These are phyloP conservation scores for Neofusicoccum sp. DNA, from an alignment of 2,329 filamentous ascomycete species.

Conservation along the genomic window DNA sequence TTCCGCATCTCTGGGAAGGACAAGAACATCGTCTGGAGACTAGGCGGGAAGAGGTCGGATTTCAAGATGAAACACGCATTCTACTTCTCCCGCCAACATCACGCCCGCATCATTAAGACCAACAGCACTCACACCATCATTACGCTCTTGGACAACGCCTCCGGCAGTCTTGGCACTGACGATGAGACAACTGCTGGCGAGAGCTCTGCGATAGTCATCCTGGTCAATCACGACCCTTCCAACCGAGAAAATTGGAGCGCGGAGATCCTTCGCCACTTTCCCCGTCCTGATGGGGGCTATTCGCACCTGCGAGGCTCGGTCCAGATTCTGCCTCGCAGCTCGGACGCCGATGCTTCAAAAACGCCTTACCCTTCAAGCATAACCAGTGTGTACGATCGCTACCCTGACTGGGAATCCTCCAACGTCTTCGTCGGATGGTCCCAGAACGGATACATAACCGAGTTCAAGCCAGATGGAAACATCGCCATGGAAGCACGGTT, in stretches of 20 bases:
- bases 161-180: conserved; percentile 45
- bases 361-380: background rate
- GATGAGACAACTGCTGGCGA: conserved; percentile 25
- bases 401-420: conserved; percentile 25
- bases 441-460: conserved; percentile 34
- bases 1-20: conserved; percentile 27
- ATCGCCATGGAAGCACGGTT: conserved; percentile 35
- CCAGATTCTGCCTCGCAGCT: conserved; percentile 30
- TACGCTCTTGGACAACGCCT: conserved; percentile 56
- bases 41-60: conserved; percentile 30
- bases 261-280: conserved; percentile 33
- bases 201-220: background rate
- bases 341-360: background rate
- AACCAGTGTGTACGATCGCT: background rate
- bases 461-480: conserved; percentile 30
- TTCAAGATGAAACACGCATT: conserved; percentile 19
- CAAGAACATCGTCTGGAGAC: conserved; percentile 31
- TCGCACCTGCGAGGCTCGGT: conserved; percentile 55
- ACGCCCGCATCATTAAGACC: conserved; percentile 32
- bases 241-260: background rate
- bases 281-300: conserved; percentile 51
- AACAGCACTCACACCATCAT: conserved; percentile 50
- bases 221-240: conserved; percentile 14
- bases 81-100: conserved; percentile 13
- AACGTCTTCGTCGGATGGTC: conserved; percentile 40